Base-by-base conservation (phyloP, 2,329 filamentous ascomycete species). In the Macrophomina pseudophaseolina region DNA sequence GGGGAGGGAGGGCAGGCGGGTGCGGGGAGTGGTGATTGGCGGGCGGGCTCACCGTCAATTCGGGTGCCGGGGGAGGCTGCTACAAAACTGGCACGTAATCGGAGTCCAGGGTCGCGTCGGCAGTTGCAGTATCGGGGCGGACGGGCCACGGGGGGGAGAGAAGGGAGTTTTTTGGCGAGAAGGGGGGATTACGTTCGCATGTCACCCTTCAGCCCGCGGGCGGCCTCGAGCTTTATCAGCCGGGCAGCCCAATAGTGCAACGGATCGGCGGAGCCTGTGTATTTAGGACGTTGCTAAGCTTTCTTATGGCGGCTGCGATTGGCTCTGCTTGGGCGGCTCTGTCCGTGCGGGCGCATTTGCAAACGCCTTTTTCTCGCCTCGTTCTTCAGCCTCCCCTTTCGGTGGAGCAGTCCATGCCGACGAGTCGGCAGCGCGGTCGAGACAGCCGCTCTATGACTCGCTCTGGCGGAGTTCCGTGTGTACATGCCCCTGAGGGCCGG, bases 381-480 rank as follows among this genome's bases (percentile, higher is more conserved):
- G 48, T 32, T 51, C 38, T 44, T 54, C 54, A 58, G 54, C 54
- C 54, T 60, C 56, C 56, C 28, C 48, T 48, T 60, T 46, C 8
- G 9, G n/a, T 23, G 23, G n/a, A 5, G 38, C 16, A 32, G 33
- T 18, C 23, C 38, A 28, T 28, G 38, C 9, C 23, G 23, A 23
- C 23, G 23, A 59, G 28, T 46, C 54, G 54, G 12, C 23, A 30
- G 7, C 28, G 54, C 54, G 38, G 7, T 40, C 54, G 38, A 23
- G 16, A 16, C 11, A 18, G 18, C 7, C 54, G 7, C 32, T n/a
- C 16, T 42, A 62, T 62, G 42, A 62, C 56, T 62, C 42, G 58
- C 7, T 28, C 9, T 3, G 12, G 18, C 58, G 58, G 58, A 62
- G 42, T 28, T 62, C 35, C 32, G 58, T 62, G 42, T 62, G n/a